These are phyloP conservation scores for Viola pubescens DNA, from an alignment of 441 rosid genomes.

Conservation along the genomic window DNA sequence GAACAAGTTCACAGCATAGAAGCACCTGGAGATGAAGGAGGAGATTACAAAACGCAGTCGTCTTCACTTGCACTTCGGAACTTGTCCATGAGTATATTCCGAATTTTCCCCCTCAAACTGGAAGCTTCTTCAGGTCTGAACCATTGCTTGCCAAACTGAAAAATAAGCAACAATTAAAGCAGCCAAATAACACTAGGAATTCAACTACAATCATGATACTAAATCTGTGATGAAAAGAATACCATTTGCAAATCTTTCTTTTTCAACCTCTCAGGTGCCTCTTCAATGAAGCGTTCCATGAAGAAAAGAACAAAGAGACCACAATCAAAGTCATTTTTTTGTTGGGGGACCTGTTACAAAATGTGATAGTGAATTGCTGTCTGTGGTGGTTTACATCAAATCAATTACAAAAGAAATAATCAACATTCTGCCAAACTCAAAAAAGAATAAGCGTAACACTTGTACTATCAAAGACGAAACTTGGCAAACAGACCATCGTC, in stretches of 20 bases:
- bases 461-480: too few species aligned
- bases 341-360: constrained; percentile 81
- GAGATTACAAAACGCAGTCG: constrained; percentile 6
- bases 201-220: background rate
- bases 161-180: constrained; percentile 1
- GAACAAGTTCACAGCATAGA: constrained; percentile 18
- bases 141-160: constrained; percentile 84
- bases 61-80: constrained; percentile 30
- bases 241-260: constrained; percentile 77
- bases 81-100: constrained; percentile 38
- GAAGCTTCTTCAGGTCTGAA: constrained; percentile 89
- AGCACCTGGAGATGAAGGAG: constrained; percentile 13
- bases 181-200: constrained; percentile 1
- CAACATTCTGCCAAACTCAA: too few species aligned
- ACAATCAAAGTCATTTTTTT: constrained; percentile 85
- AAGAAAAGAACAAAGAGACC: constrained; percentile 88
- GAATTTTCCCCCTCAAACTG: constrained; percentile 59
- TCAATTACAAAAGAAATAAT: background rate
- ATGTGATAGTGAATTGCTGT: constrained; percentile 4
- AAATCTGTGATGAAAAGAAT: background rate
- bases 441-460: too few species aligned
- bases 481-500: too few species aligned
- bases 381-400: background rate
- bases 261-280: constrained; percentile 81
- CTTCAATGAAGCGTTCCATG: constrained; percentile 78